These are phyloP conservation scores for Boechera retrofracta DNA, from an alignment of 345 rosid species.

Conservation along the genomic window DNA sequence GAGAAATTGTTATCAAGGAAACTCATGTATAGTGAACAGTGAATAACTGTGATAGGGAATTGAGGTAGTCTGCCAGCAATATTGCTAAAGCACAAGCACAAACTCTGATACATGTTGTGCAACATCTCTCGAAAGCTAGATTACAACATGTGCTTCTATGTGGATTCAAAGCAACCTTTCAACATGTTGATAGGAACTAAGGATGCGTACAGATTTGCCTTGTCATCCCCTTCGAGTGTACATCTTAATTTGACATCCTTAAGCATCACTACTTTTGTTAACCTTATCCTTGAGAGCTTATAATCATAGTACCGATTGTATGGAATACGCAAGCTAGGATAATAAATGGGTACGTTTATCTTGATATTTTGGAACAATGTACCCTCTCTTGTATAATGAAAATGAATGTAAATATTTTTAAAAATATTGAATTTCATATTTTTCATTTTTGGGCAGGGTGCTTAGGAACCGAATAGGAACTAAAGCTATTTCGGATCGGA, in stretches of 20 bases:
- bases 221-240: background rate
- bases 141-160: background rate
- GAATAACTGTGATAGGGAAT: no score
- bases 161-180: background rate
- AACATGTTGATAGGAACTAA: background rate
- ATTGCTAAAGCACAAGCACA: background rate
- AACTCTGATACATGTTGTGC: background rate
- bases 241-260: background rate
- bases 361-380: background rate
- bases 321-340: background rate
- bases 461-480: no score
- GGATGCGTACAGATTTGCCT: background rate
- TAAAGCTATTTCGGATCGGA: no score
- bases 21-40: no score
- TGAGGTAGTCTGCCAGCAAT: background rate
- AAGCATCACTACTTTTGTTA: background rate
- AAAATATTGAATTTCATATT: no score
- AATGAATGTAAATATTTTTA: background rate
- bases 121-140: background rate
- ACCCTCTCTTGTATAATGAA: background rate
- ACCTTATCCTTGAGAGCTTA: background rate
- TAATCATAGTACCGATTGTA: no score
- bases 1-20: no score
- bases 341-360: background rate
- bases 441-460: no score